Base-by-base conservation (phyloP, 2,329 filamentous ascomycete species). In the Cryphonectria nitschkei region DNA sequence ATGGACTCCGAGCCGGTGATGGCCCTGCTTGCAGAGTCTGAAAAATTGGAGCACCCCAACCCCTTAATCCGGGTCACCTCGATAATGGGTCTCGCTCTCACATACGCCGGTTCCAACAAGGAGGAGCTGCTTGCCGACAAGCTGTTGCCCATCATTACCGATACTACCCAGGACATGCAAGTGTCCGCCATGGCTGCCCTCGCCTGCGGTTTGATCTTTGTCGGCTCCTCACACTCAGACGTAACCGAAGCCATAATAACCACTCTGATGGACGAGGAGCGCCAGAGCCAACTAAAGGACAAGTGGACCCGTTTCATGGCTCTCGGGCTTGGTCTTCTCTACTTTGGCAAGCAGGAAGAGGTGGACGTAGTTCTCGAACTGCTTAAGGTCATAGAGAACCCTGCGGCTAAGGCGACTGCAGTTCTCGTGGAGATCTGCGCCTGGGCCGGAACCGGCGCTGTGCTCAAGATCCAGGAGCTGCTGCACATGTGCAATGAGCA, bases 261-360 rank as follows among this genome's bases (percentile, higher is more conserved):
- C 69, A 97, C 95, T 0, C 86, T 99, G 76, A 89, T 99, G 81
- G 96, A 99, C 75, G 95, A 98, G 71, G 95, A 98, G 72, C 90
- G 95, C 70, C 92, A 92, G 82, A 91, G 89, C 77, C 95, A 97
- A 80, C 85, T 99, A 72, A 98, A 97, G 76, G 94, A 98, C 83
- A 99, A 98, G 83, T 99, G 96, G 96, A 96, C 95, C 43, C 91
- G 96, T 26, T 99, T 99, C 84, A 92, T 99, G 84, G 95, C 93
- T 29, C 90, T 99, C 58, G 96, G 96, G 74, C 87, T 99, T 73
- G 96, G 95, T 1, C 87, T 99, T 37, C 86, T 99, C 39, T 99
- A 94, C 87, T 98, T 99, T 76, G 96, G 96, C 54, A 92, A 94
- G 74, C 96, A 99, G 82, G 96, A 99, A 81, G 95, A 98, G 80